Conservation (phyloP, 352 stramenopile genomes). For the Phytophthora megakarya region DNA sequence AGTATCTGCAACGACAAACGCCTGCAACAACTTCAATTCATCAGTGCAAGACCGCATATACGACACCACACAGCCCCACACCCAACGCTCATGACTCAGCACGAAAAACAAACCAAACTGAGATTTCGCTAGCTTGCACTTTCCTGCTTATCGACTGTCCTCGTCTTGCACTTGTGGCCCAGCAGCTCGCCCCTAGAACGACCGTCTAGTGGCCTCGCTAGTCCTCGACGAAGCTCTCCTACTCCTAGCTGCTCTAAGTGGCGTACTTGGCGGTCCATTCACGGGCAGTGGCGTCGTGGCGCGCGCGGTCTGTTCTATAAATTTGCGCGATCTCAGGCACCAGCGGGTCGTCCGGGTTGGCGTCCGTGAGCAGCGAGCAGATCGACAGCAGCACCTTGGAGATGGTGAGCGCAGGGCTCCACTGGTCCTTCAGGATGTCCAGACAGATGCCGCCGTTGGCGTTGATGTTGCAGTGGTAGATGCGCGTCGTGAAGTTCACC, state of each 20-base stretch:
- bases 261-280: conserved; percentile 99
- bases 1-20: too few species aligned
- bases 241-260: conserved; percentile 90
- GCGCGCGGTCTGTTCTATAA: conserved; percentile 93
- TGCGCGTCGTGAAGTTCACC: conserved; percentile 99
- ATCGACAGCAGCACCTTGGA: conserved; percentile 99
- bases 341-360: conserved; percentile 99
- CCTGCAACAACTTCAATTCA: not conserved
- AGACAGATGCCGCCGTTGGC: conserved; percentile 99
- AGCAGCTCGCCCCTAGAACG: too few species aligned
- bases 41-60: not conserved
- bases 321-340: conserved; percentile 93
- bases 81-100: conserved; percentile 7
- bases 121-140: conserved; percentile 44
- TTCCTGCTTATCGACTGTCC: conserved; percentile 34
- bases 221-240: conserved; percentile 39
- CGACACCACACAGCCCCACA: not conserved
- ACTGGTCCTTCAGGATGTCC: conserved; percentile 99
- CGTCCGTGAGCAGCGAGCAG: conserved; percentile 98
- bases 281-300: conserved; percentile 95
- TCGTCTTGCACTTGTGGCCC: conserved; percentile 16
- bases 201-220: too few species aligned
- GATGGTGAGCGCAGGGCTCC: conserved; percentile 99
- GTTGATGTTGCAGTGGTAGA: conserved; percentile 99
- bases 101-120: conserved; percentile 46